Evolutionary conservation across 768 basidiomycete species (phyloP).

Genomic region (Naganishia friedmannii): DNA sequence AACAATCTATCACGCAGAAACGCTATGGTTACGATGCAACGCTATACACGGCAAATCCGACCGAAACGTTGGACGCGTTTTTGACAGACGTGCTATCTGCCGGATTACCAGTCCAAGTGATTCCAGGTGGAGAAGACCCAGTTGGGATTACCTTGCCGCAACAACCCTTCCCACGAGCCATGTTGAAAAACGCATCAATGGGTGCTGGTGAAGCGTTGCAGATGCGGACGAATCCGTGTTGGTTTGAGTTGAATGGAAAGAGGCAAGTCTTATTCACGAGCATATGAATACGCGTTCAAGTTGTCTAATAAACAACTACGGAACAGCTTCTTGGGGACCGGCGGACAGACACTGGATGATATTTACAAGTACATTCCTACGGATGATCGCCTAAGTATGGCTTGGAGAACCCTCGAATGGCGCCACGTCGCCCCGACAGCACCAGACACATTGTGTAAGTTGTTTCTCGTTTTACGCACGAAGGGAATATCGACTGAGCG

Average conservation of each 20-base stretch:
- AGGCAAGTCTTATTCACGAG: constrained; percentile 49
- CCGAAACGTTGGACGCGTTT: constrained; percentile 64
- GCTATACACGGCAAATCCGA: constrained; percentile 73
- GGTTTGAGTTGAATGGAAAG: constrained; percentile 63
- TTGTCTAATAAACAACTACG: neutral
- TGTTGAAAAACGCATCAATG: constrained; percentile 64
- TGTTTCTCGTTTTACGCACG: neutral
- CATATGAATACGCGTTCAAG: neutral
- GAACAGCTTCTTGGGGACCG: constrained; percentile 69
- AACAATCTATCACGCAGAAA: constrained; percentile 55
- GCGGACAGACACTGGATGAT: constrained; percentile 91
- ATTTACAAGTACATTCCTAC: constrained; percentile 81
- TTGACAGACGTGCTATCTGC: constrained; percentile 69
- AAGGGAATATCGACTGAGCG: neutral
- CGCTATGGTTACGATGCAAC: constrained; percentile 65
- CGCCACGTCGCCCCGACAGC: constrained; percentile 97
- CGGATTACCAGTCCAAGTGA: constrained; percentile 76
- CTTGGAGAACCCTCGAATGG: constrained; percentile 81
- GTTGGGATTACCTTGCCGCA: constrained; percentile 86
- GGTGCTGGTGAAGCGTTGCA: constrained; percentile 61
- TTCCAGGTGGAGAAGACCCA: constrained; percentile 85
- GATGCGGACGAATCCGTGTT: constrained; percentile 85
- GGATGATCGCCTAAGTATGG: constrained; percentile 68
- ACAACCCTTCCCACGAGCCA: constrained; percentile 83
- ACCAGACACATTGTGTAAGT: constrained; percentile 81